These are phyloP conservation scores for Diaporthe longicolla DNA, from an alignment of 2,329 filamentous ascomycete species.

Conservation along the genomic window DNA sequence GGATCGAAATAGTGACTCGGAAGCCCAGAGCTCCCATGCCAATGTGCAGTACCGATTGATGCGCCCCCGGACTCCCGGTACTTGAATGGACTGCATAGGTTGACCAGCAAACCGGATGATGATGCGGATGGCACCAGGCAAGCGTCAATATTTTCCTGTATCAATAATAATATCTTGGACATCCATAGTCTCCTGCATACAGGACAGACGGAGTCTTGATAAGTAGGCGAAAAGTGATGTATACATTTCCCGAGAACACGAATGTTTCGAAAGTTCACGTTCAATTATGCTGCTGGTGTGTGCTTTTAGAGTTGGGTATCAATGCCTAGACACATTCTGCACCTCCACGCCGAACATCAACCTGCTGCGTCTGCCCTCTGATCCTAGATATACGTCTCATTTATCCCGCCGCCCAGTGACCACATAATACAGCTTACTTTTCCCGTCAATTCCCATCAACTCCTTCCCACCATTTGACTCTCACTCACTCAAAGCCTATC, in stretches of 20 bases:
- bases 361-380: background rate
- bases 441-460: background rate
- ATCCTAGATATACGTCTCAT: background rate
- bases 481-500: too few species aligned
- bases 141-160: background rate
- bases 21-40: too few species aligned
- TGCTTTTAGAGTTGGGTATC: slow-evolving; percentile 23
- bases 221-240: background rate
- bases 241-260: background rate
- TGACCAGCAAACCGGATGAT: background rate
- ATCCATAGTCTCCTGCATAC: background rate
- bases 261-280: background rate
- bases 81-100: too few species aligned
- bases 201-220: slow-evolving; percentile 8
- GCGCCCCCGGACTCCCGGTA: too few species aligned
- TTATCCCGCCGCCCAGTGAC: background rate
- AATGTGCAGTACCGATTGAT: too few species aligned
- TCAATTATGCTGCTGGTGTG: background rate
- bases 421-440: background rate
- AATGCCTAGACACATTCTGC: background rate
- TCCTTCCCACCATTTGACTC: background rate
- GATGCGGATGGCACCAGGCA: background rate
- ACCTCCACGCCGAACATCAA: background rate
- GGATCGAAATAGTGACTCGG: background rate
- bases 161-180: background rate